Percentiles rank a stretch among this genome's conserved stretches.
Conservation (phyloP, 768 basidiomycete species). For the Mycena rosella region DNA sequence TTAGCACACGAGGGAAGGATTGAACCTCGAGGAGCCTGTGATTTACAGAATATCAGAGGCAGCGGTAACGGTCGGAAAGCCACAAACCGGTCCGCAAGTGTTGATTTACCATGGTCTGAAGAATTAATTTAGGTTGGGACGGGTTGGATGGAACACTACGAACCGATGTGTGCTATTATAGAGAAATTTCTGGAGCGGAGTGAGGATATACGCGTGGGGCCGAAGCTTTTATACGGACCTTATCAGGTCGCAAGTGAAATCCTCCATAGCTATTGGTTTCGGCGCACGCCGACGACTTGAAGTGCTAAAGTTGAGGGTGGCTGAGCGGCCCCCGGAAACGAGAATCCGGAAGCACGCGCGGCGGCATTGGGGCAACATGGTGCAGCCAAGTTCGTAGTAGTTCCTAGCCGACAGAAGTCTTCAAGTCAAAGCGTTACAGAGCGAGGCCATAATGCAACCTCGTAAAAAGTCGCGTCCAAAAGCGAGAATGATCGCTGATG, state of each 20-base stretch:
- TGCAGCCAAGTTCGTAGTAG: background rate
- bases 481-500: slow-evolving; percentile 4
- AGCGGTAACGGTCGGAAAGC: background rate
- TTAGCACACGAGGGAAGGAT: background rate
- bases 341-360: slow-evolving; percentile 45
- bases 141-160: background rate
- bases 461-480: slow-evolving; percentile 47
- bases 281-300: slow-evolving; percentile 43
- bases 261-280: slow-evolving; percentile 64
- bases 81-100: slow-evolving; percentile 85
- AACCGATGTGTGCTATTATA: slow-evolving; percentile 96
- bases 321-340: slow-evolving; percentile 34
- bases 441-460: background rate
- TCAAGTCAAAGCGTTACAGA: slow-evolving; percentile 21
- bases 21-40: slow-evolving; percentile 79
- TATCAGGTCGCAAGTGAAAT: slow-evolving; percentile 76
- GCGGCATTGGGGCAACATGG: slow-evolving; percentile 50
- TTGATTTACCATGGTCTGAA: slow-evolving; percentile 96
- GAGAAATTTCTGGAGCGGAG: slow-evolving; percentile 81
- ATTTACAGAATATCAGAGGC: slow-evolving; percentile 22
- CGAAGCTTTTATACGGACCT: slow-evolving; percentile 57
- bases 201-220: background rate
- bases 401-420: background rate
- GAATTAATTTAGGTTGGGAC: background rate
- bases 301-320: slow-evolving; percentile 43